Evolutionary conservation across 2,329 filamentous ascomycete genomes (phyloP), one percentile per base, ranked within the genome.

Genomic region (Trichoderma sp.): DNA sequence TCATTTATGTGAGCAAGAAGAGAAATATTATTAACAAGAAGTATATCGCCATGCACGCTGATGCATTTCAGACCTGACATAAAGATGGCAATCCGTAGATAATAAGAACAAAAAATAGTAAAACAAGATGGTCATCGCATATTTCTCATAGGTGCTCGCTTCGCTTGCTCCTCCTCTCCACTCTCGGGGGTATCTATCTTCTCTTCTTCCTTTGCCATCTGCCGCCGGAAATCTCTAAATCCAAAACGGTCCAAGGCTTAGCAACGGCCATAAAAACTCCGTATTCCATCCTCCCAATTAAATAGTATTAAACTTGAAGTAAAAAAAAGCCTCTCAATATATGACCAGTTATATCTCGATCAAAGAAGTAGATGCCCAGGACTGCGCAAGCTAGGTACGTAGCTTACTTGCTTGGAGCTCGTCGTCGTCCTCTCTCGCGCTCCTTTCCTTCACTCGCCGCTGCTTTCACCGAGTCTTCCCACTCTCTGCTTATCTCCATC

Each of bases 401-500:
- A n/a, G n/a, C n/a, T 28, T 74, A 76, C 59, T 76, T 72, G 4
- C 71, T 74, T 15, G 78, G 62, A 2, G 77, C 76, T 4, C 76
- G 75, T 68, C 78, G 73, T 20, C 80, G 75, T 17, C 77, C 78
- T 55, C 79, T 76, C 28, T 80, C 78, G 3, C 78, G 76, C n/a
- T 81, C 80, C 62, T 79, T 80, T 9, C 78, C 78, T 28, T 82
- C 81, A 0, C 78, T 75, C 4, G 84, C 87, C 3, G 88, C 90
- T 0, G 88, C 87, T 58, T 88, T 87, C 77, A 89, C 90, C 93
- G 93, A 95, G 77, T 95, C 93, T 75, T 95, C 92, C 95, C 95
- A 98, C 80, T 98, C 96, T 75, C 91, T 91, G 67, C 93, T 92
- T 77, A 99, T 97, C 83, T 99, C 96, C 81, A 94, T 95, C 43